A percentile compares a stretch with the other conserved stretches of the same genome.
These are phyloP conservation scores for Didymellaceae sp. DNA, from an alignment of 2,329 filamentous ascomycete species.

Conservation along the genomic window DNA sequence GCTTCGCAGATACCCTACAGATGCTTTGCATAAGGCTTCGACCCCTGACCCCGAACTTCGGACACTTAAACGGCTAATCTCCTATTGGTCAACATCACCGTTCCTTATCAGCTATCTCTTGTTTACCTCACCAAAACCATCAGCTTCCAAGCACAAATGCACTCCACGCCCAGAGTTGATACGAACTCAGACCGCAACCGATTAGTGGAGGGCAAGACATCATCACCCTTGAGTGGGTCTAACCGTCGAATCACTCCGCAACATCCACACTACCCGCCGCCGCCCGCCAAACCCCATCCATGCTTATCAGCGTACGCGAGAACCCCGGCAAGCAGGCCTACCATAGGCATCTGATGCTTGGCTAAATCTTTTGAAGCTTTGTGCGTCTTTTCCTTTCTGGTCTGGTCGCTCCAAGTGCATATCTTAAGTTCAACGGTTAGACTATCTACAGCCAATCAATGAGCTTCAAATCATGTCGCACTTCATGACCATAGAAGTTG, in stretches of 20 bases:
- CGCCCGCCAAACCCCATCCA: conserved; percentile 6
- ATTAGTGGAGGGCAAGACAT: conserved; percentile 20
- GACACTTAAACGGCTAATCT: neutral
- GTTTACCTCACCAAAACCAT: conserved; percentile 33
- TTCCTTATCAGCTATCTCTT: conserved; percentile 29
- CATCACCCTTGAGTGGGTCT: neutral
- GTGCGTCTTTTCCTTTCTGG: conserved; percentile 13
- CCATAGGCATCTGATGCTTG: neutral
- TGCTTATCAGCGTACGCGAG: conserved; percentile 33
- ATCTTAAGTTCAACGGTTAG: conserved; percentile 4
- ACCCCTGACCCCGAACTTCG: conserved; percentile 19
- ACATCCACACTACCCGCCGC: conserved; percentile 16
- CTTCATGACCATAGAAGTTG: conserved; percentile 8
- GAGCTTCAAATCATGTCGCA: neutral
- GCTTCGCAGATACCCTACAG: neutral
- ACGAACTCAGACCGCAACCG: neutral
- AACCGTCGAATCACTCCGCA: conserved; percentile 11
- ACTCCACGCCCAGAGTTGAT: conserved; percentile 28
- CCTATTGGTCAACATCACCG: conserved; percentile 21
- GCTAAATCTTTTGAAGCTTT: conserved; percentile 3
- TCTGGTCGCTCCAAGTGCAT: conserved; percentile 9
- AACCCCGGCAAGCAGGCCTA: conserved; percentile 6
- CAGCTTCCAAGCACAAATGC: neutral
- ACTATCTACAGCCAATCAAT: conserved; percentile 36
- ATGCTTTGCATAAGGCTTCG: conserved; percentile 8